Percentiles rank a stretch among this genome's conserved stretches.
These are phyloP conservation scores for Paramecium sexaurelia DNA, from an alignment of 73 alveolate genomes.

Conservation along the genomic window DNA sequence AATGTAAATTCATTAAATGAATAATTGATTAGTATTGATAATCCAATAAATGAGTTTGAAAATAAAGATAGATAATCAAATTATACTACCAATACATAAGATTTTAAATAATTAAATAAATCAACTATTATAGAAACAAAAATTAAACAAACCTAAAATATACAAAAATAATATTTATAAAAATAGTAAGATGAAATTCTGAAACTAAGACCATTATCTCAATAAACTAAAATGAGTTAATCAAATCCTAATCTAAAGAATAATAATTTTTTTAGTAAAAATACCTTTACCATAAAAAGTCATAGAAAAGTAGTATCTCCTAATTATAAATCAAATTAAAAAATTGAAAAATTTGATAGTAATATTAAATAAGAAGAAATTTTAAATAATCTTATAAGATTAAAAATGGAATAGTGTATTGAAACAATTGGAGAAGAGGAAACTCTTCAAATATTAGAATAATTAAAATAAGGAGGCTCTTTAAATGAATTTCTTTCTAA, in stretches of 20 bases:
- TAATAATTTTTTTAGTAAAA: neutral
- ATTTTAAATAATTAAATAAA: neutral
- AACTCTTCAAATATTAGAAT: neutral
- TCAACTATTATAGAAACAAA: neutral
- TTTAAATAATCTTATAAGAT: neutral
- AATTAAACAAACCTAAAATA: neutral
- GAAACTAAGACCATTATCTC: neutral
- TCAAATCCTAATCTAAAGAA: neutral
- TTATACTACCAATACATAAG: neutral
- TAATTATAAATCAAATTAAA: neutral
- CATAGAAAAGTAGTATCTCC: conserved; percentile 22
- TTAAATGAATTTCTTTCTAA: conserved; percentile 23
- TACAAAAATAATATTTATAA: neutral
- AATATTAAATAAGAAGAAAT: neutral
- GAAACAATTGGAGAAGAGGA: conserved; percentile 32
- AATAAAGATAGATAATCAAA: neutral
- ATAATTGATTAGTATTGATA: neutral
- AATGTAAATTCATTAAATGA: neutral
- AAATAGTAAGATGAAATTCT: neutral
- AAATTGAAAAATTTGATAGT: neutral
- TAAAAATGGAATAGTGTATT: neutral
- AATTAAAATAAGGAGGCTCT: neutral
- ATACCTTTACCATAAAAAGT: neutral
- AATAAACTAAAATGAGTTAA: neutral
- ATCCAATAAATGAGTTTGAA: neutral